These are phyloP conservation scores for Boletus edulis DNA, from an alignment of 768 basidiomycete genomes.

Conservation along the genomic window DNA sequence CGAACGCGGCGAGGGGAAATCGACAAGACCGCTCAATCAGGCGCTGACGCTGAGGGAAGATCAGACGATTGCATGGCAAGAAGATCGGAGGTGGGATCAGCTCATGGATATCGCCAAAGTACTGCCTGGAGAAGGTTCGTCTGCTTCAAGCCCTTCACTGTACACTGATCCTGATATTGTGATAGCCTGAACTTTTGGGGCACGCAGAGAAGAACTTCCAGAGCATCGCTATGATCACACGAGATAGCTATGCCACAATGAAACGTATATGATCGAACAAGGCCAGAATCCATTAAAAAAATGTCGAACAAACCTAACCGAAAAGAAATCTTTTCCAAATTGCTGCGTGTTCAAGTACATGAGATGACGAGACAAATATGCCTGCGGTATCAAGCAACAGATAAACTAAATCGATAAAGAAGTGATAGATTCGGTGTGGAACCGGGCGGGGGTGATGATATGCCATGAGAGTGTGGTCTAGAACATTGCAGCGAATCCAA, in stretches of 20 bases:
- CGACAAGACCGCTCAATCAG: constrained; percentile 33
- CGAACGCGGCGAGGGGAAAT: constrained; percentile 33
- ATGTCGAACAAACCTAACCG: neutral
- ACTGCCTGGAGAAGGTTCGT: constrained; percentile 26
- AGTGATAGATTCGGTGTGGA: neutral
- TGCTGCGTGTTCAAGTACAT: neutral
- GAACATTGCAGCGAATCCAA: constrained; percentile 16
- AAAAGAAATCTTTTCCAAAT: neutral
- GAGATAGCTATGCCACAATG: constrained; percentile 4
- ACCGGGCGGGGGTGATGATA: neutral
- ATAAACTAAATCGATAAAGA: neutral
- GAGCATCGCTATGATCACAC: constrained; percentile 2
- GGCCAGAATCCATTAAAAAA: neutral
- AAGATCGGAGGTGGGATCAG: constrained; percentile 53
- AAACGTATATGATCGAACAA: neutral
- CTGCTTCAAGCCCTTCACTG: neutral
- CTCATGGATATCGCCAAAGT: constrained; percentile 39
- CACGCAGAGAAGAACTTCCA: neutral
- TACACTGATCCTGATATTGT: neutral
- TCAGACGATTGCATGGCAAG: constrained; percentile 50
- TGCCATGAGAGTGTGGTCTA: constrained; percentile 6
- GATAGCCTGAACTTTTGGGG: neutral
- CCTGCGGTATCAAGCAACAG: neutral
- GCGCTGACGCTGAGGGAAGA: constrained; percentile 53
- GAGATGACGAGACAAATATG: neutral